These are phyloP conservation scores for Petrea volubilis DNA, from an alignment of 257 asterid species.

Conservation along the genomic window DNA sequence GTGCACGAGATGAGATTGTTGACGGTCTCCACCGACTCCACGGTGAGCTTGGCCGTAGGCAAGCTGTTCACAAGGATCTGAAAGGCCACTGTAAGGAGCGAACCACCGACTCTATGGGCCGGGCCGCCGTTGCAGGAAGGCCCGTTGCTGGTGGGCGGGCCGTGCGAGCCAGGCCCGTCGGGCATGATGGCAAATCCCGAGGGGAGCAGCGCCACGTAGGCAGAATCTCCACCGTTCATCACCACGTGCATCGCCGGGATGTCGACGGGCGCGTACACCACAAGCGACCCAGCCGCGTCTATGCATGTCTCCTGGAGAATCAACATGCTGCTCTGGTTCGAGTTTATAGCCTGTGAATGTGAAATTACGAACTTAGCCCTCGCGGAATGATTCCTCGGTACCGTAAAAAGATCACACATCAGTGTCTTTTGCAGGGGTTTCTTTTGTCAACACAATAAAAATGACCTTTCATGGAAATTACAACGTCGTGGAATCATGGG, in stretches of 20 bases:
- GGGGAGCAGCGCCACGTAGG: slow-evolving; percentile 83
- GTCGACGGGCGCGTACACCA: slow-evolving; percentile 98
- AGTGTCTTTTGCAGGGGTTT: slow-evolving; percentile 10
- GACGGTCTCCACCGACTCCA: slow-evolving; percentile 94
- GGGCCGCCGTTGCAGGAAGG: slow-evolving; percentile 38
- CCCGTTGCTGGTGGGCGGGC: slow-evolving; percentile 32
- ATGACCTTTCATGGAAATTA: slow-evolving; percentile 14
- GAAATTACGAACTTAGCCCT: slow-evolving; percentile 26
- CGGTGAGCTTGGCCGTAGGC: slow-evolving; percentile 86
- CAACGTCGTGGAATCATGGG: slow-evolving; percentile 36
- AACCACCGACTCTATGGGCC: slow-evolving; percentile 54
- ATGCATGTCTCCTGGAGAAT: slow-evolving; percentile 87
- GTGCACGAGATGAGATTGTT: slow-evolving; percentile 89
- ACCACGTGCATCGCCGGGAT: slow-evolving; percentile 91
- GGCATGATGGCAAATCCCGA: slow-evolving; percentile 90
- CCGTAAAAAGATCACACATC: slow-evolving; percentile 25
- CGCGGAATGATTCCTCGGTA: not conserved
- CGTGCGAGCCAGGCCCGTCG: slow-evolving; percentile 68
- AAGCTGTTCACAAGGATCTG: slow-evolving; percentile 83
- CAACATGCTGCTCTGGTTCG: slow-evolving; percentile 84
- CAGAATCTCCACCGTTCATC: slow-evolving; percentile 97
- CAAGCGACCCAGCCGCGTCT: slow-evolving; percentile 84
- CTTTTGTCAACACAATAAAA: slow-evolving; percentile 36
- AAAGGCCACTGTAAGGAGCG: slow-evolving; percentile 85
- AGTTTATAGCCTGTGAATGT: slow-evolving; percentile 35